These are phyloP conservation scores for Scheffersomyces lignicola DNA, from an alignment of 1,139 yeast species.

Conservation along the genomic window DNA sequence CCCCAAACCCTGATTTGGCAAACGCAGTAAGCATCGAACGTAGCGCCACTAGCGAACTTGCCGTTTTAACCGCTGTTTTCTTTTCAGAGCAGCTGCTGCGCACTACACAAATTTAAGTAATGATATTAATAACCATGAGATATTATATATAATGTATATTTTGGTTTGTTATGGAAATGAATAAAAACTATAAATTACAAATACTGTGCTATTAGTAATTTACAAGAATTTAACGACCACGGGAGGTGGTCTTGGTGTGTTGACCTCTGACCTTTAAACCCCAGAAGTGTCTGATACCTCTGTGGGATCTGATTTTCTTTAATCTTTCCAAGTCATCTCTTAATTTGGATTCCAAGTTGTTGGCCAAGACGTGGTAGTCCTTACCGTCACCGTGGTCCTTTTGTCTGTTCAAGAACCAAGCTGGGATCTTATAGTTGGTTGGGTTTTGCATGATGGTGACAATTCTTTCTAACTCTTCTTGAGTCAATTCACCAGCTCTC, in stretches of 20 bases:
- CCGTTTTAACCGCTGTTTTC: too few species aligned
- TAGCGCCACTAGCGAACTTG: too few species aligned
- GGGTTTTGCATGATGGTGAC: conserved; percentile 99
- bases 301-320: conserved; percentile 99
- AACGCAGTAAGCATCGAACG: too few species aligned
- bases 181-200: conserved; percentile 10
- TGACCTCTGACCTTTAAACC: conserved; percentile 97
- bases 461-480: conserved; percentile 99
- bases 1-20: too few species aligned
- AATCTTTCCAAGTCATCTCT: conserved; percentile 99
- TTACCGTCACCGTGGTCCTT: conserved; percentile 98
- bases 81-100: too few species aligned
- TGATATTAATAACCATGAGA: background rate
- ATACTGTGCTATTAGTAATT: conserved; percentile 4
- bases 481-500: conserved; percentile 99
- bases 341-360: conserved; percentile 98
- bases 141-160: conserved; percentile 4
- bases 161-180: conserved; percentile 5
- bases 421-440: conserved; percentile 97
- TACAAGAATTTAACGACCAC: conserved; percentile 57
- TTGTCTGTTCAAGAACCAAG: conserved; percentile 99
- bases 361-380: conserved; percentile 98
- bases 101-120: background rate
- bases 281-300: conserved; percentile 99
- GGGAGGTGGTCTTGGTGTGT: conserved; percentile 99